Evolutionary conservation across 2,329 filamentous ascomycete species (phyloP).

Genomic region (Trichophyton rubrum): DNA sequence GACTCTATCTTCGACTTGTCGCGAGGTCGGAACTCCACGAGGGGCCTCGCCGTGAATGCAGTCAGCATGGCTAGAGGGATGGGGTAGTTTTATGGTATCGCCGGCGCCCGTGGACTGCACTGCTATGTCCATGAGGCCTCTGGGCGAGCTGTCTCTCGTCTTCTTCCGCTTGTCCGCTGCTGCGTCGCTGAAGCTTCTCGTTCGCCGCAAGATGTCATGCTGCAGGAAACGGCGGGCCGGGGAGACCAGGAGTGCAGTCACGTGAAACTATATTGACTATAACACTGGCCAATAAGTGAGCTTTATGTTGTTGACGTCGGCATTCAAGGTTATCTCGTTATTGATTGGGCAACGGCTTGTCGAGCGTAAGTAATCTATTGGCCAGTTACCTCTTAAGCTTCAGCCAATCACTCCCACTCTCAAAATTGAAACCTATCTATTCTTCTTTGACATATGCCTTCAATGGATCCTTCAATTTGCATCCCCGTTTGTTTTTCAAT

Average conservation of each 20-base stretch:
- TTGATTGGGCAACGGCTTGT: too few species aligned
- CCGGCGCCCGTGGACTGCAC: neutral
- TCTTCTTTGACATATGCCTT: too few species aligned
- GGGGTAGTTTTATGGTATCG: neutral
- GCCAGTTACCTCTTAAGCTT: neutral
- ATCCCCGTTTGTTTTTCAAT: too few species aligned
- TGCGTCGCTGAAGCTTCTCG: neutral
- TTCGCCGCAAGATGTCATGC: neutral
- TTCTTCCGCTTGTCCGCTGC: neutral
- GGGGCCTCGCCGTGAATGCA: conserved; percentile 88
- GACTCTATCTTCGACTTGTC: conserved; percentile 98
- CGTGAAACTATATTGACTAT: too few species aligned
- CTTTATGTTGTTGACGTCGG: too few species aligned
- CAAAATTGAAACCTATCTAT: too few species aligned
- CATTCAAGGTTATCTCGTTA: too few species aligned
- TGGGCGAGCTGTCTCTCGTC: neutral
- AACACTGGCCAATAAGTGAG: too few species aligned
- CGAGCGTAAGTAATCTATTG: neutral
- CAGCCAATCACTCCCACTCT: too few species aligned
- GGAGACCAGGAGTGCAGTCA: too few species aligned
- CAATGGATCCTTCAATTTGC: too few species aligned
- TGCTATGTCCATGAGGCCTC: conserved; percentile 4
- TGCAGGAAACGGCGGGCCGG: neutral
- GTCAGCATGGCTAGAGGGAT: conserved; percentile 59
- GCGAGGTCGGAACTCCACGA: conserved; percentile 89